A percentile compares a stretch with the other conserved stretches of the same genome.
Evolutionary conservation across 2,329 filamentous ascomycete species (phyloP).

Genomic region (Fusarium chuoi): DNA sequence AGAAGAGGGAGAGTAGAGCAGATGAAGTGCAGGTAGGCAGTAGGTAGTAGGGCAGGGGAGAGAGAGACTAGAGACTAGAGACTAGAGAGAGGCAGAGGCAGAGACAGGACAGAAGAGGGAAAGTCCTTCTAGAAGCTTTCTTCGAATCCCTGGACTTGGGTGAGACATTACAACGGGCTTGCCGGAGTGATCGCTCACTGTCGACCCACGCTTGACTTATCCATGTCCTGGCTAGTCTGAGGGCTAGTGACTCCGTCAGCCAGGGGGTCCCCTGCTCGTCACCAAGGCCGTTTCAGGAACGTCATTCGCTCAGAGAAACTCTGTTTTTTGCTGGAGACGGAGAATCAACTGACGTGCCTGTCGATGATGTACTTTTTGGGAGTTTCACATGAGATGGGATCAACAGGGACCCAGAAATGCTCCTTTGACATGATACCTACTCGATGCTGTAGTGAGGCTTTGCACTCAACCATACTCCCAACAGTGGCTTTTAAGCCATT

Average conservation of each 20-base stretch:
- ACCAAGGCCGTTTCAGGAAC: conserved; percentile 45
- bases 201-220: conserved; percentile 38
- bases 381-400: conserved; percentile 15
- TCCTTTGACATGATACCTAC: neutral
- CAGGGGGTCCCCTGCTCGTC: conserved; percentile 33
- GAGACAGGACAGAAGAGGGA: neutral
- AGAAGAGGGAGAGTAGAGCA: conserved; percentile 4
- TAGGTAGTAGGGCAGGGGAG: conserved; percentile 9
- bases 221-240: conserved; percentile 39
- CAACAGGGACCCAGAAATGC: conserved; percentile 5
- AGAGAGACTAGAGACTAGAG: neutral
- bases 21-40: neutral
- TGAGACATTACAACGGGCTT: conserved; percentile 47
- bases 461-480: neutral
- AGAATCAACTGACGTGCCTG: conserved; percentile 26
- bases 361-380: conserved; percentile 16
- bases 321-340: conserved; percentile 7
- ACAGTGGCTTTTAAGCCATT: conserved; percentile 17
- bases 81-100: neutral
- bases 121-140: conserved; percentile 48
- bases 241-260: conserved; percentile 28
- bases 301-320: conserved; percentile 36
- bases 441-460: neutral
- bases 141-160: conserved; percentile 39
- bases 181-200: conserved; percentile 42